These are phyloP conservation scores for Xylaria castorea DNA, from an alignment of 495 filamentous ascomycete genomes.

Conservation along the genomic window DNA sequence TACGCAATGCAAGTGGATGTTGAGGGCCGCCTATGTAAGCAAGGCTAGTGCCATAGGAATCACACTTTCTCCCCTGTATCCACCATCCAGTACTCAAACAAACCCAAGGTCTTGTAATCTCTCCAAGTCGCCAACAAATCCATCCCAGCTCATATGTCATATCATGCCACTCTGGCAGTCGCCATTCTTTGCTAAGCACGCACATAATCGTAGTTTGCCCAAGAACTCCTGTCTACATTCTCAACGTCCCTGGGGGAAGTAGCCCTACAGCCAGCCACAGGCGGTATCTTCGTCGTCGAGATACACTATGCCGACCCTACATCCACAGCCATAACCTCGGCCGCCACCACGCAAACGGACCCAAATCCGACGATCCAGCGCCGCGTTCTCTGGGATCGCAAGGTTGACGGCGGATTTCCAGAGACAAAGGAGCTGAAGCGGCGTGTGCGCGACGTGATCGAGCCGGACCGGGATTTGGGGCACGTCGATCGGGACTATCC, in stretches of 20 bases:
- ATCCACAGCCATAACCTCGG: not conserved
- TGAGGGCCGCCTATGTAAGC: conserved; percentile 82
- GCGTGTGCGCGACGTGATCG: conserved; percentile 81
- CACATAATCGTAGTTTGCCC: conserved; percentile 73
- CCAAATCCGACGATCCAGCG: conserved; percentile 30
- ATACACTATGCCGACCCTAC: conserved; percentile 62
- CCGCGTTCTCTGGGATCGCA: conserved; percentile 83
- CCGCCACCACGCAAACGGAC: not conserved
- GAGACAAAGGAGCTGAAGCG: conserved; percentile 91
- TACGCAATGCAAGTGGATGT: conserved; percentile 90
- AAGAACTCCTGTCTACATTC: conserved; percentile 98
- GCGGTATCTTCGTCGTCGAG: conserved; percentile 80
- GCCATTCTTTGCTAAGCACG: conserved; percentile 7
- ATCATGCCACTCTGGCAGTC: not conserved
- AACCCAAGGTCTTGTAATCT: not conserved
- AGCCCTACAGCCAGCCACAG: conserved; percentile 83
- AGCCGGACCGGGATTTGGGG: conserved; percentile 77
- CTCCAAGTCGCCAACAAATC: not conserved
- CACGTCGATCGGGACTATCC: conserved; percentile 71
- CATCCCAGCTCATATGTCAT: not conserved
- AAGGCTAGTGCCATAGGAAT: not conserved
- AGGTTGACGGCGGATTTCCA: conserved; percentile 87
- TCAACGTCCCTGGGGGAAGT: conserved; percentile 85
- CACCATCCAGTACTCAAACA: conserved; percentile 21
- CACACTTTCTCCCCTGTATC: not conserved